Conservation (phyloP, 257 asterid species). For the Scutellaria galericulata region DNA sequence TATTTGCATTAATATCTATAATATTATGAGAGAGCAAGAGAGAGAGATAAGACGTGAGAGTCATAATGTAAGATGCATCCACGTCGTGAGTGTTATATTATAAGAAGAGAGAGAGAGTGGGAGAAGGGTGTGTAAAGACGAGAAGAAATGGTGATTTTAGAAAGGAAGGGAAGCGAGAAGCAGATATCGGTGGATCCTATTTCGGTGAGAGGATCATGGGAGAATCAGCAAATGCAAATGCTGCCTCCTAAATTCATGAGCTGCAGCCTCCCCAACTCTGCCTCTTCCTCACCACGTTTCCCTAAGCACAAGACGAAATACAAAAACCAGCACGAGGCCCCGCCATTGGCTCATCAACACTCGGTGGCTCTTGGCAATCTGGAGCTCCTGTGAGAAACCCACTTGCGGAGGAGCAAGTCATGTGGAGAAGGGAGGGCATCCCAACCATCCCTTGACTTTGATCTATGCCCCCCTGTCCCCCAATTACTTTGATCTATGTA, state of each 20-base stretch:
- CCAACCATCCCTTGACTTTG: constrained; percentile 62
- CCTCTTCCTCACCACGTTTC: constrained; percentile 55
- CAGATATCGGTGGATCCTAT: constrained; percentile 73
- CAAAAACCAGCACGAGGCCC: constrained; percentile 26
- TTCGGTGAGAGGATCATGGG: constrained; percentile 42
- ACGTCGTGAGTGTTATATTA: background rate
- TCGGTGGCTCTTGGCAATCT: constrained; percentile 77
- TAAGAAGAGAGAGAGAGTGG: background rate
- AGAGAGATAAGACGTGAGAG: background rate
- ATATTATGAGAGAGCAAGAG: no score
- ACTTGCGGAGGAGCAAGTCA: constrained; percentile 70
- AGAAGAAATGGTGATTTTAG: constrained; percentile 1
- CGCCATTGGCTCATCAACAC: constrained; percentile 53
- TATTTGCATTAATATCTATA: no score
- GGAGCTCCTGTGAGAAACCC: constrained; percentile 61
- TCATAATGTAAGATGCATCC: constrained; percentile 1
- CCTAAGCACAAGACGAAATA: constrained; percentile 44
- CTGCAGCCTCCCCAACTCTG: constrained; percentile 69
- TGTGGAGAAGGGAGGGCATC: constrained; percentile 69
- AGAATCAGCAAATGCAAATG: background rate
- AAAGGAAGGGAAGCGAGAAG: constrained; percentile 54
- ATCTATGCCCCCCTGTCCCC: constrained; percentile 43
- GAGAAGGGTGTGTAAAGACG: constrained; percentile 1
- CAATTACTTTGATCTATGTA: background rate
- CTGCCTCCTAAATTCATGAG: constrained; percentile 44